A percentile compares a stretch with the other conserved stretches of the same genome.
Evolutionary conservation across 2,329 filamentous ascomycete species (phyloP).

Genomic region (Trichophyton schoenleinii): DNA sequence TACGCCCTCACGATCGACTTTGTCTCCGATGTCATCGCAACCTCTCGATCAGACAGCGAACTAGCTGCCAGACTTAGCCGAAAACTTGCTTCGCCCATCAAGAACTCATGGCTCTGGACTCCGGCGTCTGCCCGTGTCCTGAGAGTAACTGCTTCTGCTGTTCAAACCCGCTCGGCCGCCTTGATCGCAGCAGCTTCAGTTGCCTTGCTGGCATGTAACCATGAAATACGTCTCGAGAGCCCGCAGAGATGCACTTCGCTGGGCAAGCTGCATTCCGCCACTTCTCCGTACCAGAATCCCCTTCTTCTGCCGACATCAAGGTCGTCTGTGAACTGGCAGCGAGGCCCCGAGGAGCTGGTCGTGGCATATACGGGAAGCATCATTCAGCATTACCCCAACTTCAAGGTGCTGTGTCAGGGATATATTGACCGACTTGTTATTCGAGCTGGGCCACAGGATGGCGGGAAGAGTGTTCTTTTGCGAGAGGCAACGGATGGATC

Average conservation of each 20-base stretch:
- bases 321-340: slow-evolving; percentile 20
- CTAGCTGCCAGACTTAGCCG: slow-evolving; percentile 33
- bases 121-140: slow-evolving; percentile 45
- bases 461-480: slow-evolving; percentile 37
- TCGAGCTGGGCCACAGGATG: slow-evolving; percentile 29
- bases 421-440: slow-evolving; percentile 48
- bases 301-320: neutral
- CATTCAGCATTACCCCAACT: slow-evolving; percentile 62
- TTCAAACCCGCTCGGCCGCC: slow-evolving; percentile 56
- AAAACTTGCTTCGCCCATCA: slow-evolving; percentile 36
- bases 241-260: slow-evolving; percentile 11
- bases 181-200: slow-evolving; percentile 58
- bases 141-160: slow-evolving; percentile 52
- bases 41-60: slow-evolving; percentile 35
- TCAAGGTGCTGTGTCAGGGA: slow-evolving; percentile 52
- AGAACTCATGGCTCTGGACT: slow-evolving; percentile 46
- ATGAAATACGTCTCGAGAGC: slow-evolving; percentile 42
- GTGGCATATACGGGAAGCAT: slow-evolving; percentile 68
- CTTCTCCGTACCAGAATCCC: neutral
- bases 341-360: slow-evolving; percentile 45
- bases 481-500: slow-evolving; percentile 40
- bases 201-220: slow-evolving; percentile 53
- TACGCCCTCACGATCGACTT: slow-evolving; percentile 57
- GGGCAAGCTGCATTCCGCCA: slow-evolving; percentile 6
- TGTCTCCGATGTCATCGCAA: slow-evolving; percentile 53